phyloP scores from a whole-genome alignment of 768 basidiomycete genomes.

The Pleurotus tuoliensis region DNA sequence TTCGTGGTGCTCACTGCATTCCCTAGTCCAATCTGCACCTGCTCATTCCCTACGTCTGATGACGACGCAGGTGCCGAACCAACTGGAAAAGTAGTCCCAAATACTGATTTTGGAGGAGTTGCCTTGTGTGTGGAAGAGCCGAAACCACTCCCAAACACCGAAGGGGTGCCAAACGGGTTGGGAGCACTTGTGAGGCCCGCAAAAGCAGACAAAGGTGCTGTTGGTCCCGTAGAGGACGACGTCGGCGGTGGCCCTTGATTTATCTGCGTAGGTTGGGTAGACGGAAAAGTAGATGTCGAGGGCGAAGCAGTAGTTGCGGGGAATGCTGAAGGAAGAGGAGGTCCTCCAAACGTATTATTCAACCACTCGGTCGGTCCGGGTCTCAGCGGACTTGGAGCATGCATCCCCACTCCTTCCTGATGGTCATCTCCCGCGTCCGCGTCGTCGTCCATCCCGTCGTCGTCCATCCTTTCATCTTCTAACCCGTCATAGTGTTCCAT shows the following conservation, averaged over 20 bases:
- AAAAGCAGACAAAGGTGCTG: conserved; percentile 28
- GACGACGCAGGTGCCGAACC: not conserved
- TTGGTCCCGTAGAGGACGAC: conserved; percentile 16
- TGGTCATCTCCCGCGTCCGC: conserved; percentile 21
- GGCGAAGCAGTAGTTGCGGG: not conserved
- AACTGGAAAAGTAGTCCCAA: conserved; percentile 10
- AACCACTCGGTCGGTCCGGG: conserved; percentile 17
- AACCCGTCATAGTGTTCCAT: conserved; percentile 18
- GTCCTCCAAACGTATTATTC: conserved; percentile 1
- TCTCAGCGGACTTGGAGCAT: conserved; percentile 14
- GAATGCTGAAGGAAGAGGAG: not conserved
- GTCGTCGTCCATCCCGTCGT: conserved; percentile 16
- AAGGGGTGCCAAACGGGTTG: conserved; percentile 31
- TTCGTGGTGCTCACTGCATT: not conserved
- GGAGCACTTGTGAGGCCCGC: conserved; percentile 32
- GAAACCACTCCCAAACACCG: conserved; percentile 31
- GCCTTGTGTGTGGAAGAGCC: conserved; percentile 12
- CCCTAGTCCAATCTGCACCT: not conserved
- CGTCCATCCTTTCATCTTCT: conserved; percentile 15
- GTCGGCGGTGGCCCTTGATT: conserved; percentile 7
- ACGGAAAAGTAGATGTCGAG: not conserved
- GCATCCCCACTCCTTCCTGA: conserved; percentile 9
- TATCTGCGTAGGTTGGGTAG: conserved; percentile 8
- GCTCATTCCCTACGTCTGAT: not conserved
- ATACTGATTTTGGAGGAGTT: conserved; percentile 18